Percentiles rank a stretch among this genome's conserved stretches.
phyloP scores from a whole-genome alignment of 305 asterid genomes.

The Ilex paraguariensis region DNA sequence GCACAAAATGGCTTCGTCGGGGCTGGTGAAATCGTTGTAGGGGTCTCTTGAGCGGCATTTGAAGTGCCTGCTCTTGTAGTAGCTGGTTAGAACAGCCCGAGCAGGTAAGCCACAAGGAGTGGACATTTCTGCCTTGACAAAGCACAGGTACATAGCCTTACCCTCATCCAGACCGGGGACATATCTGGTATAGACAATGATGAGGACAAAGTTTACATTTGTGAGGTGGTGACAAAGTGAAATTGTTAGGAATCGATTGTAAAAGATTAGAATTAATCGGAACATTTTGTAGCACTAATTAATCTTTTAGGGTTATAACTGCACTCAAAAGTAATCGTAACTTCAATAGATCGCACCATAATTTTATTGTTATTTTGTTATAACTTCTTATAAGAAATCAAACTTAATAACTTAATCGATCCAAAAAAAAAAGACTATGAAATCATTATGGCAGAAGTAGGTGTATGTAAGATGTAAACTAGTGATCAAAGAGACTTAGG shows the following conservation, averaged over 20 bases:
- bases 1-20: constrained; percentile 64
- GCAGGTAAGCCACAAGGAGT: constrained; percentile 70
- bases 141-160: constrained; percentile 71
- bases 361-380: too few relatives aligned
- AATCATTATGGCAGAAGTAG: too few relatives aligned
- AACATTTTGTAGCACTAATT: not conserved
- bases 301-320: not conserved
- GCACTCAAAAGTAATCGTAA: too few relatives aligned
- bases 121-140: constrained; percentile 60
- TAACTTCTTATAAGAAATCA: too few relatives aligned
- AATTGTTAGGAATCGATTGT: not conserved
- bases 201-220: not conserved
- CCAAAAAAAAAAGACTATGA: too few relatives aligned
- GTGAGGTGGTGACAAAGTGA: not conserved
- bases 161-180: constrained; percentile 57
- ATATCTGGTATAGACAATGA: constrained; percentile 24
- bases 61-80: constrained; percentile 68
- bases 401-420: too few relatives aligned
- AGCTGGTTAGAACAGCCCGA: constrained; percentile 73
- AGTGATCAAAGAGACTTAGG: too few relatives aligned
- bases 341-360: too few relatives aligned
- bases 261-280: too few relatives aligned
- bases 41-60: constrained; percentile 47
- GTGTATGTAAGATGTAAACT: too few relatives aligned
- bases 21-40: constrained; percentile 65